These are phyloP conservation scores for Podaxis sp. DNA, from an alignment of 768 basidiomycete genomes.

Conservation along the genomic window DNA sequence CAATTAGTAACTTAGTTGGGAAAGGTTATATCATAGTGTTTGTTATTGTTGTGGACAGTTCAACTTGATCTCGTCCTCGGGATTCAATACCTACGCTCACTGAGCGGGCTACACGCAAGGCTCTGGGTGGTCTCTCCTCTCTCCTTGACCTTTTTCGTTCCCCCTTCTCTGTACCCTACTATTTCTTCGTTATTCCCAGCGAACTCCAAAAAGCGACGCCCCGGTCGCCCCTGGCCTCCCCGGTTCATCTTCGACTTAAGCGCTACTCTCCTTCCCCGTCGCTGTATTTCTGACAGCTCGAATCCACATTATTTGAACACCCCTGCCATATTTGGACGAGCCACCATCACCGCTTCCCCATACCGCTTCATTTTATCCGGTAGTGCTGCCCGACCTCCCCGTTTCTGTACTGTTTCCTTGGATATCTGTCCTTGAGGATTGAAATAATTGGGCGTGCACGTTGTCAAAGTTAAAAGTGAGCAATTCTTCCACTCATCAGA, in stretches of 20 bases:
- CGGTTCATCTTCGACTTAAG: background rate
- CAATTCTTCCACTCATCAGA: background rate
- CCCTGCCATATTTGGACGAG: background rate
- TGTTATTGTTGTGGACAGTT: conserved; percentile 11
- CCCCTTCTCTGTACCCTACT: background rate
- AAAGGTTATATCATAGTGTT: background rate
- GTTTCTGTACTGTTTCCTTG: background rate
- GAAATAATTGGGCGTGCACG: background rate
- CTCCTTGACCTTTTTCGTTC: background rate
- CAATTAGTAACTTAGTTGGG: background rate
- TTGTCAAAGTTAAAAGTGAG: background rate
- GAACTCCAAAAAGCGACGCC: background rate
- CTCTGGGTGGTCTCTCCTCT: background rate
- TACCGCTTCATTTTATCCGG: background rate
- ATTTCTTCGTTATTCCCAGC: too few species aligned
- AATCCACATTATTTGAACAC: background rate
- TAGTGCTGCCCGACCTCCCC: background rate
- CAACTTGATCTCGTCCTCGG: background rate
- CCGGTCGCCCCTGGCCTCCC: background rate
- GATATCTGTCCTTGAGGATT: background rate
- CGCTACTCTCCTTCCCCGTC: background rate
- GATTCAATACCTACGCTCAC: background rate
- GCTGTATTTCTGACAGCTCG: background rate
- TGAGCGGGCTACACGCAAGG: background rate
- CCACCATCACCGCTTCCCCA: background rate